Evolutionary conservation across 73 alveolate species (phyloP), one percentile per base, ranked within the genome.

Genomic region (Paramecium sexaurelia): DNA sequence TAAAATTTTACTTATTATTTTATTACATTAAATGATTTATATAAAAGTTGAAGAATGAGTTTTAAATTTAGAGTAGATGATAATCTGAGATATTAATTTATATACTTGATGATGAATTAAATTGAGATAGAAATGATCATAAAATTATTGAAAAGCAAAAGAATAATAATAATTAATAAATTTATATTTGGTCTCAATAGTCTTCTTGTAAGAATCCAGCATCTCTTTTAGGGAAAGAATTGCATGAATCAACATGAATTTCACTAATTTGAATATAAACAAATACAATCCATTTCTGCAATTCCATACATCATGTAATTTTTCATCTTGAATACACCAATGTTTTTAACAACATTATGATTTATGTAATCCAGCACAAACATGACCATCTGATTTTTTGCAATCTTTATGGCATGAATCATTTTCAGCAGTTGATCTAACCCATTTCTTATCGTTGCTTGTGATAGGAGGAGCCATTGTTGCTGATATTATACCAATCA

Each of bases 331-430:
- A 40, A 75, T 19, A 47, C 88, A 75, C 69, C 61, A 75, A 35
- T 75, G 88, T n/a, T 17, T 32, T 11, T 75, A 19, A 47, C 88
- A 75, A 35, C 88, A 75, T 35, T 37, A 35, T 75, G 67, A 75
- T 39, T 75, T 75, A 40, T 75, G 88, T 75, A 75, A 75, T 75
- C 88, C 88, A 8, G 88, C 88, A 75, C 88, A 75, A 33, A 75
- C 88, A 75, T 75, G 88, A 13, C 88, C 88, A 24, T 36, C 88
- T 19, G 37, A 22, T 13, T 22, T 37, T 75, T 26, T 36, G 43
- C 88, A 75, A 19, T 75, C 88, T 36, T 26, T 20, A 5, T 36
- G 37, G n/a, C 88, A 75, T 32, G 39, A n/a, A 37, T 35, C 43
- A 13, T 75, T 75, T 37, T 32, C 61, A 17, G 39, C 61, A 36